Evolutionary conservation across 805 yeast genomes (phyloP), one percentile per base, ranked within the genome.

Genomic region (Ogataea nitratoaversa): DNA sequence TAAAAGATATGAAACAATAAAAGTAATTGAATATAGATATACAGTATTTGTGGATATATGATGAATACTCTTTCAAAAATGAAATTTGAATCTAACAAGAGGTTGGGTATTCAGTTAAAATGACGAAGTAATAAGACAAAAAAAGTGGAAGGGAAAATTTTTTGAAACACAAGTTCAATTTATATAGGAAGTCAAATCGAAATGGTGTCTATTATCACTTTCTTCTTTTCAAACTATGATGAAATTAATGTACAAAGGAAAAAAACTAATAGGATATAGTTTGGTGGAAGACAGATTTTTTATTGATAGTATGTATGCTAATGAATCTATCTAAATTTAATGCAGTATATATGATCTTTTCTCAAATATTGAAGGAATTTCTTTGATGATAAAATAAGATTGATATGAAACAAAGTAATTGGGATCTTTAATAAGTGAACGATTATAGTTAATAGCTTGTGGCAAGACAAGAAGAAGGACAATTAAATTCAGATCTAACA

Each of bases 111-210:
- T 22, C 7, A 8, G 11, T 22, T 22, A 22, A 22, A 22, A 22
- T 22, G 25, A 22, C 25, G 11, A 22, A 22, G n/a, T 22, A 22
- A 22, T 22, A 11, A 27, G 40, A 40, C 37, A 36, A 32, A 37
- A 41, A 36, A 27, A 30, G 19, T 18, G 24, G n/a, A 8, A 30
- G 13, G 14, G 14, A 18, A 30, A 30, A 30, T n/a, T n/a, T n/a
- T n/a, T n/a, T n/a, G 25, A 11, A 7, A 22, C 25, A 22, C 25
- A 11, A 22, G 11, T 22, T 11, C 7, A 29, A 29, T 14, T 3
- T 16, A 11, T n/a, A n/a, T n/a, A n/a, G n/a, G n/a, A n/a, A n/a
- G 19, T 16, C 13, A 29, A 29, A 13, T 17, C 11, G 12, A 14
- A 29, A 5, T 29, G 32, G 11, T 9, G 11, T 29, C 8, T 17